Evolutionary conservation across 768 basidiomycete genomes (phyloP).

Genomic region (Terana coerulea): DNA sequence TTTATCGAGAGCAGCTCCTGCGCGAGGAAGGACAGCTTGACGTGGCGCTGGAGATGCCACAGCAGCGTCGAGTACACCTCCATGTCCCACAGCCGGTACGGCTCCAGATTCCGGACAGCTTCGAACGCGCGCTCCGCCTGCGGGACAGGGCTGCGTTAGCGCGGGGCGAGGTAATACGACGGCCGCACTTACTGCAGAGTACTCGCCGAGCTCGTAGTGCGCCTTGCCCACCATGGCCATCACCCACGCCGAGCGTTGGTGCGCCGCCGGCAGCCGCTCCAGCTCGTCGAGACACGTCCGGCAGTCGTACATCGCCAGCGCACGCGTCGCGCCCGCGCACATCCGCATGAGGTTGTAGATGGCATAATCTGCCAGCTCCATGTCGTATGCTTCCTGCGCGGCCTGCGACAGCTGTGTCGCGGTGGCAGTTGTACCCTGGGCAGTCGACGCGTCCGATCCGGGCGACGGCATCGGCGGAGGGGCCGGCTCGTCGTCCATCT

Average conservation of each 20-base stretch:
- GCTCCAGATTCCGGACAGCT: slow-evolving; percentile 75
- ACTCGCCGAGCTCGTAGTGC: slow-evolving; percentile 88
- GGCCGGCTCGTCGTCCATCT: slow-evolving; percentile 61
- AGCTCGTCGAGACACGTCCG: slow-evolving; percentile 71
- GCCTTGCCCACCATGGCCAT: slow-evolving; percentile 82
- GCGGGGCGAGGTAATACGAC: not conserved
- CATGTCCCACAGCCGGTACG: slow-evolving; percentile 90
- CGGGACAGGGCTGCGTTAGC: not conserved
- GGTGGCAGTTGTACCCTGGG: slow-evolving; percentile 35
- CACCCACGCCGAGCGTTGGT: slow-evolving; percentile 74
- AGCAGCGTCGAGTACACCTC: slow-evolving; percentile 94
- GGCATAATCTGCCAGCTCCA: slow-evolving; percentile 75
- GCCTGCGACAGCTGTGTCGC: slow-evolving; percentile 65
- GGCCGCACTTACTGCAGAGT: slow-evolving; percentile 65
- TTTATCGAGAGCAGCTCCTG: slow-evolving; percentile 87
- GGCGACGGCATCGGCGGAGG: slow-evolving; percentile 30
- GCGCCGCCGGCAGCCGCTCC: slow-evolving; percentile 66
- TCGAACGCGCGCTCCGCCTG: slow-evolving; percentile 91
- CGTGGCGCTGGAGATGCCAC: slow-evolving; percentile 87
- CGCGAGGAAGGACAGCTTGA: slow-evolving; percentile 86
- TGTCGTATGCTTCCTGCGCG: slow-evolving; percentile 67
- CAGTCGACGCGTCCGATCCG: slow-evolving; percentile 22
- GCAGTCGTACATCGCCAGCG: slow-evolving; percentile 74
- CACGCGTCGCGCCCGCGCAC: slow-evolving; percentile 78
- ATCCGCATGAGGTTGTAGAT: slow-evolving; percentile 76